These are phyloP conservation scores for Suhomyces canberraensis DNA, from an alignment of 805 yeast species.

Conservation along the genomic window DNA sequence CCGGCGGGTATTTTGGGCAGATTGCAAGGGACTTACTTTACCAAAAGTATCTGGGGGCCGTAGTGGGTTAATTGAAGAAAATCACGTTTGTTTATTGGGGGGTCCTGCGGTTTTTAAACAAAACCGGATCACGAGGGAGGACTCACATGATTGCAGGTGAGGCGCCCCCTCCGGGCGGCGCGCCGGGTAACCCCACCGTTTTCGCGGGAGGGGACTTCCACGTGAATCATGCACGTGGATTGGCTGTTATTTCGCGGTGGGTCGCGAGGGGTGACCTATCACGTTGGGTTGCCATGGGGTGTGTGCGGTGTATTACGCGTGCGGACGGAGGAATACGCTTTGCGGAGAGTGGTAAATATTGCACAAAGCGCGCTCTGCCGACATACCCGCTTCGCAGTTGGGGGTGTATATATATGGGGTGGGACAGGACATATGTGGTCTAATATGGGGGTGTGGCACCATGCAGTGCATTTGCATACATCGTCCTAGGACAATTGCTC, in stretches of 20 bases:
- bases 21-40: not conserved
- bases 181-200: too few relatives aligned
- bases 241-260: not conserved
- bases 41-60: not conserved
- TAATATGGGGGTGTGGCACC: too few relatives aligned
- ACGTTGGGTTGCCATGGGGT: not conserved
- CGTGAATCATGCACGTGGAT: conserved; percentile 1
- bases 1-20: too few relatives aligned
- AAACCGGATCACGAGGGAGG: conserved; percentile 3
- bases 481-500: too few relatives aligned
- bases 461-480: too few relatives aligned
- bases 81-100: conserved; percentile 7
- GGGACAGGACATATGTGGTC: too few relatives aligned
- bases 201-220: not conserved
- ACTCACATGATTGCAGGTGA: conserved; percentile 5
- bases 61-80: not conserved
- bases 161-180: too few relatives aligned
- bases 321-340: not conserved
- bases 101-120: conserved; percentile 5
- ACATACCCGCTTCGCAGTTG: too few relatives aligned
- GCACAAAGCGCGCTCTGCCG: too few relatives aligned
- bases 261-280: not conserved
- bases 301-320: not conserved
- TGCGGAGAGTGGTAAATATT: not conserved
- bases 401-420: too few relatives aligned